These are phyloP conservation scores for Boletus semigastroideus DNA, from an alignment of 1,284 basidiomycete genomes.

Conservation along the genomic window DNA sequence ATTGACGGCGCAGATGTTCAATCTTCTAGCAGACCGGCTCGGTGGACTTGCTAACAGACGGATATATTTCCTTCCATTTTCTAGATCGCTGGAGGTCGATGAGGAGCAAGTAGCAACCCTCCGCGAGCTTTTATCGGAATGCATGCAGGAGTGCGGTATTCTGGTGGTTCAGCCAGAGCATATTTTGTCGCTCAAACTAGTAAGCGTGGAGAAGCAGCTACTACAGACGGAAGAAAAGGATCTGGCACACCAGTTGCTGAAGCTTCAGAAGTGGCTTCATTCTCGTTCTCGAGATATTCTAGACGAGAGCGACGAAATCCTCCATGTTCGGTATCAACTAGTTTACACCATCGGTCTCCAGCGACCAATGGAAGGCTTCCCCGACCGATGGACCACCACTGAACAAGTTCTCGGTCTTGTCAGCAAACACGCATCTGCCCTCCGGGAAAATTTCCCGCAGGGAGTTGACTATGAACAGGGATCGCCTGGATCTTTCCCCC, in stretches of 20 bases:
- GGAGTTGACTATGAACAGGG: constrained; percentile 11
- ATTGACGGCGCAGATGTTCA: constrained; percentile 43
- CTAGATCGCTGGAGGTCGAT: constrained; percentile 36
- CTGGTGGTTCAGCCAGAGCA: constrained; percentile 54
- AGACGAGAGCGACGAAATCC: constrained; percentile 55
- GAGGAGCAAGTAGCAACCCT: constrained; percentile 17
- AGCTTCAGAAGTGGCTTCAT: constrained; percentile 38
- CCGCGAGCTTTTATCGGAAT: constrained; percentile 35
- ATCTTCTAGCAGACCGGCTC: constrained; percentile 43
- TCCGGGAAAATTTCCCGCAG: constrained; percentile 19
- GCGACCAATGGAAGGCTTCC: constrained; percentile 40
- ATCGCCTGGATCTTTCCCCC: constrained; percentile 29
- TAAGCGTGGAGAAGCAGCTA: constrained; percentile 38
- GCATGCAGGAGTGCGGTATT: constrained; percentile 41
- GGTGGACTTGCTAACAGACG: constrained; percentile 44
- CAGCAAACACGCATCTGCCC: constrained; percentile 9
- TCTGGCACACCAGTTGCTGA: constrained; percentile 16
- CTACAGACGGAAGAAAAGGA: neutral
- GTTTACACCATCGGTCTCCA: constrained; percentile 48
- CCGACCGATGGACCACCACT: constrained; percentile 46
- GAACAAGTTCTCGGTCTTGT: constrained; percentile 40
- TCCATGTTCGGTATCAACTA: constrained; percentile 49
- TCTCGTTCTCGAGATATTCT: constrained; percentile 43
- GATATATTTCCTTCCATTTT: constrained; percentile 50
- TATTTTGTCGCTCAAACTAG: constrained; percentile 48